Evolutionary conservation across 106 monocot genomes (phyloP), one percentile per base, ranked within the genome.

Genomic region (Iris macrosiphon): DNA sequence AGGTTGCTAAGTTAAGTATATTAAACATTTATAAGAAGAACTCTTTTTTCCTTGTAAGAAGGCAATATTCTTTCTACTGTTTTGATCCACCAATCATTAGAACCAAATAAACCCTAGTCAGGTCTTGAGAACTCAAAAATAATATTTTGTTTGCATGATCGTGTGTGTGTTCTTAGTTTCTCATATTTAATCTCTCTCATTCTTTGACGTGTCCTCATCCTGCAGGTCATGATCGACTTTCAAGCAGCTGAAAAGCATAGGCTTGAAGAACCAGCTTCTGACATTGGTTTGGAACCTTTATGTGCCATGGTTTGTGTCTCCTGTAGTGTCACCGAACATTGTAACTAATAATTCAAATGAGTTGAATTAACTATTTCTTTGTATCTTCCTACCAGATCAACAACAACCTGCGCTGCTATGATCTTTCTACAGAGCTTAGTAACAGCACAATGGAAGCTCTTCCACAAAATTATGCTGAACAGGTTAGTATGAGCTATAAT

Each of bases 161-260:
- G n/a, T n/a, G n/a, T n/a, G n/a, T n/a, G n/a, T n/a, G n/a, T n/a
- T n/a, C n/a, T n/a, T n/a, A n/a, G 2, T 20, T 37, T 52, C 40
- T 29, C 31, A 45, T n/a, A n/a, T n/a, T n/a, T n/a, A n/a, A n/a
- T n/a, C n/a, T n/a, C n/a, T n/a, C n/a, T n/a, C n/a, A n/a, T n/a
- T n/a, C 6, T 7, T 43, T 35, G 26, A 9, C 12, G 46, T 40
- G 33, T 52, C 59, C 4, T 26, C 2, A 31, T 26, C 20, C 25
- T 68, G 32, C 54, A 98, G 96, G 87, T 98, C 47, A 87, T 98
- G 90, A 77, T 91, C 83, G 96, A 98, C 75, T 98, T 98, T 64
- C 96, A 98, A 86, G 75, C 87, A 62, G 90, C 96, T 68, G 74
- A 91, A 78, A 91, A 82, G 54, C 71, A 69, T 49, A 83, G 90